Evolutionary conservation across 2,329 filamentous ascomycete species (phyloP), one percentile per base, ranked within the genome.

Genomic region (Dothidotthia symphoricarpi): DNA sequence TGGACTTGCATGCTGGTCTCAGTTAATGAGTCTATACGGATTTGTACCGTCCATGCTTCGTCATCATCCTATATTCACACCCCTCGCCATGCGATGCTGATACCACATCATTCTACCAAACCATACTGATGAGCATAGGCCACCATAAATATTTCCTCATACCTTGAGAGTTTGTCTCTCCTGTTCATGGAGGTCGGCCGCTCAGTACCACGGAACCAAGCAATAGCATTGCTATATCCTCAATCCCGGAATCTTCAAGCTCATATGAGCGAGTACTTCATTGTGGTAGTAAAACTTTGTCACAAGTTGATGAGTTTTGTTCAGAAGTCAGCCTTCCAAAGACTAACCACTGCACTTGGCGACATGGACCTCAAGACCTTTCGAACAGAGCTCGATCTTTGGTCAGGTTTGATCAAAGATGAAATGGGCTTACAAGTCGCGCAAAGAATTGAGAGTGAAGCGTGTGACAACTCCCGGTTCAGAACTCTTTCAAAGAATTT

Each of bases 101-200:
- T 11, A 28, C 12, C 5, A 12, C 5, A 28, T 28, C 6, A 12
- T 28, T 28, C 12, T 15, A 28, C 14, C 6, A 6, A 12, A 5
- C 9, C 5, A 9, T 22, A 9, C 19, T 22, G 9, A 22, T 9
- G 9, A 22, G 5, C 19, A 22, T 22, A 22, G 19, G 19, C 19
- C 5, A 22, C 19, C 9, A 9, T 22, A 5, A 22, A 22, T 22
- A 24, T 27, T 24, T 17, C 28, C 14, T 13, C 16, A 3, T 67
- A 66, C 28, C 37, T 72, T 1, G 69, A 73, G 3, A 69, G 63
- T 28, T 13, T 71, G 0, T 73, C 72, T 0, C 17, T 28, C 0
- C 45, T 74, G 0, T 58, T 75, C 33, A 74, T 74, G 70, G 47
- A 46, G 0, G 43, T 64, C 11, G 71, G 72, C 9, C 63, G 63